Evolutionary conservation across 495 filamentous ascomycete species (phyloP).

Genomic region (Penicillium turbatum): DNA sequence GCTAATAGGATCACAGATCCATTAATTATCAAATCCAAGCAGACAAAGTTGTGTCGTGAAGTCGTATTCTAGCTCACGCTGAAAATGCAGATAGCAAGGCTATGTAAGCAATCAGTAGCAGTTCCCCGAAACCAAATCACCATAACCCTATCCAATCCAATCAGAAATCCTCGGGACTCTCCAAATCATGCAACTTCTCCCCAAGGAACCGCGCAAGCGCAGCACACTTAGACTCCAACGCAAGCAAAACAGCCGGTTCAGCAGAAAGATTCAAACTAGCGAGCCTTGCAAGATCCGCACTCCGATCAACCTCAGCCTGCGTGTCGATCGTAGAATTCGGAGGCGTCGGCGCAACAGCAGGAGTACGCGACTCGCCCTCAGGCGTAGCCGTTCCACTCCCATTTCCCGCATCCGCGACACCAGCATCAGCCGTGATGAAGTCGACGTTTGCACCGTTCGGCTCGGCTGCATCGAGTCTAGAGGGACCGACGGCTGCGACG

Average conservation of each 20-base stretch:
- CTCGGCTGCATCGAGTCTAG: conserved; percentile 22
- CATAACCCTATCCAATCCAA: too few species aligned
- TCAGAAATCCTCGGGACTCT: conserved; percentile 47
- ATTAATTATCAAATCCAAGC: neutral
- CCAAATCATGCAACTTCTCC: conserved; percentile 41
- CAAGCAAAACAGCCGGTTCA: conserved; percentile 39
- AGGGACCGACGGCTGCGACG: conserved; percentile 42
- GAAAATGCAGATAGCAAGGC: neutral
- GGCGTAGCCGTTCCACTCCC: conserved; percentile 14
- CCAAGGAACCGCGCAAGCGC: conserved; percentile 41
- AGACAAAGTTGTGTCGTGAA: neutral
- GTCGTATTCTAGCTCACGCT: neutral
- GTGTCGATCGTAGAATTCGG: conserved; percentile 25
- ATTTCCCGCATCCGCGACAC: conserved; percentile 11
- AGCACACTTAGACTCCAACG: conserved; percentile 45
- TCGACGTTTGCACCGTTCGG: conserved; percentile 14
- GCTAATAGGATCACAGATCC: conserved; percentile 1
- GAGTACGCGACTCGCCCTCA: conserved; percentile 14
- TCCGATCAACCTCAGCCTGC: conserved; percentile 43
- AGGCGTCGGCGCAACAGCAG: conserved; percentile 7
- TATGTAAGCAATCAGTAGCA: too few species aligned
- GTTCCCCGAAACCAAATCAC: neutral
- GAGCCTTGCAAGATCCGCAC: conserved; percentile 38
- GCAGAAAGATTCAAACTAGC: conserved; percentile 42
- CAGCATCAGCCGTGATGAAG: neutral